phyloP scores from a whole-genome alignment of 768 basidiomycete genomes.

The Pleurotus djamor region DNA sequence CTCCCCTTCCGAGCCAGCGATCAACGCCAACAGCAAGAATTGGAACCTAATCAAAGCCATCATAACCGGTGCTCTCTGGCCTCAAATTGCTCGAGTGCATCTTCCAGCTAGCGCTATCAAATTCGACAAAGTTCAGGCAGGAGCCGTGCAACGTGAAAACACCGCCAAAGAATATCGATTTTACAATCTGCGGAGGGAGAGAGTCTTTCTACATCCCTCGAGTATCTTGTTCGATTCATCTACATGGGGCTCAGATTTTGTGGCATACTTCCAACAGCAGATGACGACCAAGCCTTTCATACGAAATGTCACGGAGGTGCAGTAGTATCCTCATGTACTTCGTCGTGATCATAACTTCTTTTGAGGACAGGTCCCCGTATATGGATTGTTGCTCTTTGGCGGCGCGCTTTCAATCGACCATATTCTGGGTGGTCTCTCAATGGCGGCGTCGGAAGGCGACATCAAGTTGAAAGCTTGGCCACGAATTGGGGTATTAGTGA shows the following conservation, averaged over 20 bases:
- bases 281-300: conserved; percentile 83
- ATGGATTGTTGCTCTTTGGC: conserved; percentile 82
- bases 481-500: conserved; percentile 87
- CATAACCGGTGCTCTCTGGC: conserved; percentile 86
- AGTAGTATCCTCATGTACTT: neutral
- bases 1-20: conserved; percentile 39
- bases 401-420: conserved; percentile 79
- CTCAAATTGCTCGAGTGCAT: conserved; percentile 73
- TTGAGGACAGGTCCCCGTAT: conserved; percentile 76
- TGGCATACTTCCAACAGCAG: conserved; percentile 83
- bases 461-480: conserved; percentile 81
- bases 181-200: conserved; percentile 59
- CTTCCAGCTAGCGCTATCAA: conserved; percentile 73
- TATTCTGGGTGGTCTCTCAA: conserved; percentile 70
- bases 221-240: conserved; percentile 76
- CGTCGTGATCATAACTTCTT: no score
- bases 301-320: conserved; percentile 84
- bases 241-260: conserved; percentile 74
- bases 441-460: conserved; percentile 48
- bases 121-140: conserved; percentile 84
- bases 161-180: conserved; percentile 83
- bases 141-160: conserved; percentile 83
- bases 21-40: conserved; percentile 67
- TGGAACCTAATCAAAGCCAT: conserved; percentile 81
- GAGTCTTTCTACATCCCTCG: conserved; percentile 82